Evolutionary conservation across 1,139 yeast species (phyloP), one percentile per base, ranked within the genome.

Genomic region (Pneumocystis murina): DNA sequence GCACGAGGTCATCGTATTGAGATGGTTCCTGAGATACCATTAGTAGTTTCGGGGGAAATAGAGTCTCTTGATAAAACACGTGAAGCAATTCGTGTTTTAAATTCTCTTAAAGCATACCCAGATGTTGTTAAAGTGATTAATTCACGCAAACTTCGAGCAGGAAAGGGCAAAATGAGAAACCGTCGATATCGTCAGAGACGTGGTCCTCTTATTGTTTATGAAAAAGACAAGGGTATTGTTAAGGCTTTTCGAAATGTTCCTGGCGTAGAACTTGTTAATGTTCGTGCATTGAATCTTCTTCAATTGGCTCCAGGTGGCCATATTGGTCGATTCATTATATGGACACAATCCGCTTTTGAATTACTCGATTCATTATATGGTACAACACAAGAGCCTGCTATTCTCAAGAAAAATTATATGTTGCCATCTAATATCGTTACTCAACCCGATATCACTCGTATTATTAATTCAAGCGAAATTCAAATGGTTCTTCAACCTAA

Each of bases 281-380:
- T 92, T 75, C 82, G 87, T 77, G 84, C 92, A 77, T 85, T 92
- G 77, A 94, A 94, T 82, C 84, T 94, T 77, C 87, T 94, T 79
- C 97, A 92, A 84, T 87, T 92, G 77, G 99, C 99, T 74, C 99
- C 99, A 80, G 99, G 99, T 87, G 95, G 97, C 77, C 98, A 92
- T 85, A 84, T 92, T 76, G 98, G 98, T 83, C 91, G 98, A 85
- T 92, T 92, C 78, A 87, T 94, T 77, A 88, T 92, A 89, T 92
- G 98, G 98, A 91, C 98, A 77, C 96, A 90, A 83, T 82, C 90
- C 78, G 99, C 99, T 77, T 89, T 92, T 80, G 87, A 91, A 78
- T 86, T 92, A 76, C 86, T 92, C 78, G 99, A 92, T 84, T 82
- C 92, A 72, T 87, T 94, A 83, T 92, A 94, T 94, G 96, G 96